A percentile compares a stretch with the other conserved stretches of the same genome.
These are phyloP conservation scores for Sphagnurus paluster DNA, from an alignment of 1,284 basidiomycete species.

Conservation along the genomic window DNA sequence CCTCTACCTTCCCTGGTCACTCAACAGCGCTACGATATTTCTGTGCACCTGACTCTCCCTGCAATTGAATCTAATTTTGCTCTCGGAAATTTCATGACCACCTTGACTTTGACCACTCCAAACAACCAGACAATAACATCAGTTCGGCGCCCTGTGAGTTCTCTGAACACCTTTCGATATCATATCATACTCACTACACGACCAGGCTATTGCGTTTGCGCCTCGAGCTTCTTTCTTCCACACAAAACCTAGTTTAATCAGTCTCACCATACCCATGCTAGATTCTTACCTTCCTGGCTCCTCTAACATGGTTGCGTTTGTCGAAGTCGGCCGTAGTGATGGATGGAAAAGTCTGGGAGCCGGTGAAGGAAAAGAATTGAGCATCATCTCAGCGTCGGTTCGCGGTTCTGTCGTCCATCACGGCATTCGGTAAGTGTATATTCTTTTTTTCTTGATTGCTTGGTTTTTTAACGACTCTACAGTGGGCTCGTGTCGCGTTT, in stretches of 20 bases:
- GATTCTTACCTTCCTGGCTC: slow-evolving; percentile 48
- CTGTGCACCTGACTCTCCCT: slow-evolving; percentile 65
- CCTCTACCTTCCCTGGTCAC: slow-evolving; percentile 50
- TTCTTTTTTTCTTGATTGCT: slow-evolving; percentile 3
- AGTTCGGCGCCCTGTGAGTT: slow-evolving; percentile 65
- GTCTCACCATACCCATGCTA: slow-evolving; percentile 55
- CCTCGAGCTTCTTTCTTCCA: slow-evolving; percentile 42
- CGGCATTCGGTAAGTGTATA: slow-evolving; percentile 61
- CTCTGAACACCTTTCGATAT: neutral
- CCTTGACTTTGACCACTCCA: slow-evolving; percentile 52
- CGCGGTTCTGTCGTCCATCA: slow-evolving; percentile 60
- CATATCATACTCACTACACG: slow-evolving; percentile 5
- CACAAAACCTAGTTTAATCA: slow-evolving; percentile 38
- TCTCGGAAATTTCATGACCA: slow-evolving; percentile 81
- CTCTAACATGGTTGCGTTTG: slow-evolving; percentile 48
- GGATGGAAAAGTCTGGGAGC: slow-evolving; percentile 64
- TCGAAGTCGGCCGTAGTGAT: slow-evolving; percentile 70
- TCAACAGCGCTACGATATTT: slow-evolving; percentile 70
- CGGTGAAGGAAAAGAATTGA: slow-evolving; percentile 71
- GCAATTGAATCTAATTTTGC: slow-evolving; percentile 64
- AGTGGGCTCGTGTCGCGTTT: slow-evolving; percentile 73
- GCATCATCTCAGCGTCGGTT: slow-evolving; percentile 58
- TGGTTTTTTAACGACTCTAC: slow-evolving; percentile 11
- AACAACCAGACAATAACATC: slow-evolving; percentile 61
- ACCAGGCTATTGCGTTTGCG: slow-evolving; percentile 59